Evolutionary conservation across 2,329 filamentous ascomycete species (phyloP).

Genomic region (Aphanocladium album): DNA sequence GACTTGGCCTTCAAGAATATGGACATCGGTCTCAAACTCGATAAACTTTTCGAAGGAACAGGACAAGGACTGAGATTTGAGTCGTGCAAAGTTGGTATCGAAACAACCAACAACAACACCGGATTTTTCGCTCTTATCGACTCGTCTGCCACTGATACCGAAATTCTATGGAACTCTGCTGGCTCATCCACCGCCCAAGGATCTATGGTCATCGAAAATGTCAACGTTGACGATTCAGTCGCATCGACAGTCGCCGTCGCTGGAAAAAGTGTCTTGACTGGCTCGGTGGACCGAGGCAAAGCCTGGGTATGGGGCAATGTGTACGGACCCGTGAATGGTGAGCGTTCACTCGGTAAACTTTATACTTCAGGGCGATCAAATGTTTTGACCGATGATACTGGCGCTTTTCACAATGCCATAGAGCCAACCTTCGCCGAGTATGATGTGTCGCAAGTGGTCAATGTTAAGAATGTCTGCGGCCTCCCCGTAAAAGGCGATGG

Average conservation of each 20-base stretch:
- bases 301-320: conserved; percentile 19
- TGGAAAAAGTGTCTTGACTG: conserved; percentile 19
- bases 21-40: conserved; percentile 24
- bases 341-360: conserved; percentile 16
- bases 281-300: conserved; percentile 14
- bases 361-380: conserved; percentile 13
- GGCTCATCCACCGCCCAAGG: conserved; percentile 22
- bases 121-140: conserved; percentile 26
- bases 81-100: conserved; percentile 26
- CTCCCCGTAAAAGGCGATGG: conserved; percentile 38
- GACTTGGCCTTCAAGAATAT: conserved; percentile 26
- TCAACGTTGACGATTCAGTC: conserved; percentile 22
- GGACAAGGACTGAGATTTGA: conserved; percentile 24
- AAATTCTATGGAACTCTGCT: conserved; percentile 22
- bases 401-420: conserved; percentile 12
- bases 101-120: conserved; percentile 22
- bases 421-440: conserved; percentile 33
- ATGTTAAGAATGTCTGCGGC: conserved; percentile 38
- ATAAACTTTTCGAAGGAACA: conserved; percentile 23
- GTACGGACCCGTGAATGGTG: conserved; percentile 11
- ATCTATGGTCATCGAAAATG: conserved; percentile 26
- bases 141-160: conserved; percentile 23
- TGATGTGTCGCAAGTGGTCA: conserved; percentile 36
- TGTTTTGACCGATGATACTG: conserved; percentile 12
- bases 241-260: conserved; percentile 29